Evolutionary conservation across 1,139 yeast species (phyloP), one percentile per base, ranked within the genome.

Genomic region (Debaryomyces fabryi): DNA sequence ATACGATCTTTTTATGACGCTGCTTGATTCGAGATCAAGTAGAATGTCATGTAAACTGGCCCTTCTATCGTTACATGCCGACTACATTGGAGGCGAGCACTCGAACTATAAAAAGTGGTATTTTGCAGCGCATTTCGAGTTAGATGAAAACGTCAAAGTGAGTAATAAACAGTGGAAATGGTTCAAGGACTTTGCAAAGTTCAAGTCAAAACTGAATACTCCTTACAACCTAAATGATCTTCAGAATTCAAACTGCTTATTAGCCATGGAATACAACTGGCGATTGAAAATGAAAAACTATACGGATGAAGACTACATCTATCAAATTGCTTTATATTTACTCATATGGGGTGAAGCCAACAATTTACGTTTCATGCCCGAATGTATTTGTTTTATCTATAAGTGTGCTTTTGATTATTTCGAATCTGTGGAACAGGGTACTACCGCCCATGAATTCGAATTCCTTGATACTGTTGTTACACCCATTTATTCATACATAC

Each of bases 261-360:
- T 59, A 5, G 63, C 54, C 1, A 51, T 59, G 54, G 66, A 60
- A 38, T 56, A 52, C 40, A 53, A 53, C 25, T 69, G 74, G 72
- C 62, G 58, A 21, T 45, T 46, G 7, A 55, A 52, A 39, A 64
- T 68, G 67, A 48, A 49, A 12, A 39, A 42, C 3, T 60, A 55
- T 21, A 43, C 56, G 2, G 53, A 56, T 2, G 29, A 18, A 6
- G 73, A 71, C 25, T 64, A 60, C 39, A 52, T 72, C 7, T 45
- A 49, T 20, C 77, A 73, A 39, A 49, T 74, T 9, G 69, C 69
- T 1, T 51, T 74, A 24, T 73, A 71, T 48, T 56, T 74, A 44
- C 55, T 73, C 12, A 66, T 71, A 9, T 74, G 79, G 79, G 79
- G 79, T 3, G 79, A 74, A 52, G 70, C 77, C 1, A 73, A 72